phyloP scores from a whole-genome alignment of 108 stramenopile species.

The Skeletonema menzelii region DNA sequence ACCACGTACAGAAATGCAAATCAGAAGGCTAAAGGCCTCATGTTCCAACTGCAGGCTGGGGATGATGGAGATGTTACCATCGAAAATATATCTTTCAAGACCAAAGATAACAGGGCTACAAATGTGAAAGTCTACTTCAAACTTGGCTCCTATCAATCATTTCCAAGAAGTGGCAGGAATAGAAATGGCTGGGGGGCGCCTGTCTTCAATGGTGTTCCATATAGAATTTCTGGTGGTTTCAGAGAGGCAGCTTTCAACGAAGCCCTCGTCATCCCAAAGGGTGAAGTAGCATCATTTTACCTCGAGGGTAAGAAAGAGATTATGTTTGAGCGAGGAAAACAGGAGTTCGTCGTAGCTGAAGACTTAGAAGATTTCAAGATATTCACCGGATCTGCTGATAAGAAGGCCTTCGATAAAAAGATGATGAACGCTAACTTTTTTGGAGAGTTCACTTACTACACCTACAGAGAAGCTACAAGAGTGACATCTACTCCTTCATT shows the following conservation, averaged over 20 bases:
- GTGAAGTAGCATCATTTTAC: not conserved
- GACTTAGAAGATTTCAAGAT: not conserved
- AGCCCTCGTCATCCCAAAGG: not conserved
- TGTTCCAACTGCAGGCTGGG: not conserved
- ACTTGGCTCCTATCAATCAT: not conserved
- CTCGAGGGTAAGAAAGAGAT: not conserved
- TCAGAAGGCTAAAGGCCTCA: not conserved
- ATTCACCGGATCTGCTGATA: not conserved
- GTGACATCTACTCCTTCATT: not conserved
- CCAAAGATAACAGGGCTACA: not conserved
- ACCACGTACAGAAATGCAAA: not conserved
- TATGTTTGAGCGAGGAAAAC: not conserved
- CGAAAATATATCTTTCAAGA: not conserved
- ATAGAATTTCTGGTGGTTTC: not conserved
- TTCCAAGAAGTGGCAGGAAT: not conserved
- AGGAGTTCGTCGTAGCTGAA: not conserved
- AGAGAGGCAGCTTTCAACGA: not conserved
- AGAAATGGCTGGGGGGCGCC: not conserved
- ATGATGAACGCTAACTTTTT: not conserved
- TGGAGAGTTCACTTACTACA: not conserved
- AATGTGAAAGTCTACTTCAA: not conserved
- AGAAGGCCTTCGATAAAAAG: not conserved
- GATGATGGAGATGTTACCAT: not conserved
- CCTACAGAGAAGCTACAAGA: not conserved
- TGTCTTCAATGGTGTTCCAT: not conserved